phyloP scores from a whole-genome alignment of 2,329 filamentous ascomycete genomes.

The Emmonsiellopsis sp. region DNA sequence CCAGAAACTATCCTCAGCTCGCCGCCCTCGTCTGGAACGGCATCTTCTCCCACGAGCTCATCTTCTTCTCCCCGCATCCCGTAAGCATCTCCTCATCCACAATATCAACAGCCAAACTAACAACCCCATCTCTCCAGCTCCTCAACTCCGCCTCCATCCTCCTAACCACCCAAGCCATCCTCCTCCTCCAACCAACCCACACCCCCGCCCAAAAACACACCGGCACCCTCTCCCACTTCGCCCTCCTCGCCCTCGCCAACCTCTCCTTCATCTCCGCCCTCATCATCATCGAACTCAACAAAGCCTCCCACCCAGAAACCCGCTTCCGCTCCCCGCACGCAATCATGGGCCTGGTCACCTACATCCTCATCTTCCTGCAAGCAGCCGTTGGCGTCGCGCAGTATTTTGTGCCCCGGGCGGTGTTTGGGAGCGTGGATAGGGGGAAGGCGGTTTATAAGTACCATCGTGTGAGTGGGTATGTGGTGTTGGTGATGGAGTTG shows the following conservation, averaged over 20 bases:
- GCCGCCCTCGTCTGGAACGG: constrained; percentile 67
- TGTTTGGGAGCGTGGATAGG: constrained; percentile 71
- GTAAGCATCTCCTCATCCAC: constrained; percentile 46
- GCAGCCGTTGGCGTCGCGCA: constrained; percentile 72
- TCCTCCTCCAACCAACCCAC: constrained; percentile 81
- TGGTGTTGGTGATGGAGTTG: constrained; percentile 60
- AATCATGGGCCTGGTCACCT: constrained; percentile 70
- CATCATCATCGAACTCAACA: constrained; percentile 59
- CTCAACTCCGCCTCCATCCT: constrained; percentile 59
- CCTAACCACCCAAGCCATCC: constrained; percentile 66
- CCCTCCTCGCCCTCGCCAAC: constrained; percentile 52
- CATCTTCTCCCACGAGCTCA: constrained; percentile 61
- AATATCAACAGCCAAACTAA: not conserved
- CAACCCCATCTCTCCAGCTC: constrained; percentile 27
- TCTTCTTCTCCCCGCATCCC: constrained; percentile 83
- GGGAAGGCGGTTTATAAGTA: constrained; percentile 87
- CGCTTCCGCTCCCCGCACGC: constrained; percentile 70
- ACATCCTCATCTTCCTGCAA: constrained; percentile 62
- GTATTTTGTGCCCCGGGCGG: constrained; percentile 56
- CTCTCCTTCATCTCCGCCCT: constrained; percentile 33
- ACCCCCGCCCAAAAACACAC: constrained; percentile 62
- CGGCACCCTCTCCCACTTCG: constrained; percentile 57
- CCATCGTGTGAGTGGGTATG: constrained; percentile 70
- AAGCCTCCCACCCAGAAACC: constrained; percentile 52
- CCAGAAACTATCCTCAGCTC: constrained; percentile 40